Conservation (phyloP, 2,329 filamentous ascomycete species). For the Talaromyces sp. region DNA sequence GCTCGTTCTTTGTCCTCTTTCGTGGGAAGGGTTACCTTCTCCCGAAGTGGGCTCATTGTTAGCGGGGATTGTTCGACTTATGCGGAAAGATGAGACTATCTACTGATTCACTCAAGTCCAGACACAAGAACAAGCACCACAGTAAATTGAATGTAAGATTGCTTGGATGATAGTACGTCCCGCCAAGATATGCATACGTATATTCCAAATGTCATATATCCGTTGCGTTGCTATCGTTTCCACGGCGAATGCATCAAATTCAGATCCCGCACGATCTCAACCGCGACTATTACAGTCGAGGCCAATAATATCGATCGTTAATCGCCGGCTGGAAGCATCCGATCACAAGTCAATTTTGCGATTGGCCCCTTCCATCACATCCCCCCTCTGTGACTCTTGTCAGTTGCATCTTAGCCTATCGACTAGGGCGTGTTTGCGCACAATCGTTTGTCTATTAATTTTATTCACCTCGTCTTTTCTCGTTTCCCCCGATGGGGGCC, state of each 20-base stretch:
- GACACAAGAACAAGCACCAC: conserved; percentile 6
- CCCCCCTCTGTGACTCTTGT: background rate
- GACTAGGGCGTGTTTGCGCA: background rate
- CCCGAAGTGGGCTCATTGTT: background rate
- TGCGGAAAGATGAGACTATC: background rate
- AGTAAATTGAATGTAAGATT: background rate
- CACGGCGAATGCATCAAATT: background rate
- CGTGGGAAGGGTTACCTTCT: background rate
- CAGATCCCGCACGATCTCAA: conserved; percentile 18
- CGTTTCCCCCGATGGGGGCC: background rate
- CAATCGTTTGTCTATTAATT: background rate
- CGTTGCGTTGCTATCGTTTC: background rate
- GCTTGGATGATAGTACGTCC: background rate
- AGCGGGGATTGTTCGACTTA: background rate
- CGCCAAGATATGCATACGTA: background rate
- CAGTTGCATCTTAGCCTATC: background rate
- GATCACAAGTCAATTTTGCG: background rate
- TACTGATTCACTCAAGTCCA: background rate
- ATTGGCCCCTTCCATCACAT: background rate
- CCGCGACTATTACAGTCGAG: conserved; percentile 13
- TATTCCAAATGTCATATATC: background rate
- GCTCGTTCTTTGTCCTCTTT: conserved; percentile 17
- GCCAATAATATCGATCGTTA: conserved; percentile 17
- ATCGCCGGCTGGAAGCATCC: conserved; percentile 16
- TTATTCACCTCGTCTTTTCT: background rate